Percentiles rank a stretch among this genome's conserved stretches.
These are phyloP conservation scores for Inonotus hispidus DNA, from an alignment of 1,284 basidiomycete species.

Conservation along the genomic window DNA sequence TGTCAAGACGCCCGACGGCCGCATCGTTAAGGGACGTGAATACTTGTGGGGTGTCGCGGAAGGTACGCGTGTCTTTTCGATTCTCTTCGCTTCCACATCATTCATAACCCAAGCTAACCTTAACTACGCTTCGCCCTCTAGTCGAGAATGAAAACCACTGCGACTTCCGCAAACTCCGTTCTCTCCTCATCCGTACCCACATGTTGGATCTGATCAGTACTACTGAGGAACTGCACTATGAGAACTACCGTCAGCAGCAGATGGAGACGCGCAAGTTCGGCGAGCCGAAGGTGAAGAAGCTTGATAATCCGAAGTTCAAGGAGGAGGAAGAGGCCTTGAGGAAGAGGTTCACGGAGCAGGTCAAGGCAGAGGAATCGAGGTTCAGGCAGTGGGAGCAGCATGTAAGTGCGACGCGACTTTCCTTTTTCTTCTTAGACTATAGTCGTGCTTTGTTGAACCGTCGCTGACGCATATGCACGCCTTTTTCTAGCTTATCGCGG, in stretches of 20 bases:
- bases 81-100: not conserved
- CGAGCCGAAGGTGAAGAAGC: constrained; percentile 97
- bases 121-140: constrained; percentile 27
- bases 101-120: not conserved
- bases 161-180: constrained; percentile 97
- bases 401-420: constrained; percentile 53
- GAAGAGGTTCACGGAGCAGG: constrained; percentile 99
- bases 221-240: constrained; percentile 96
- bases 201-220: constrained; percentile 98
- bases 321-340: constrained; percentile 97
- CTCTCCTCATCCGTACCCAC: constrained; percentile 94
- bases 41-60: constrained; percentile 99
- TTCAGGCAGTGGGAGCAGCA: constrained; percentile 99
- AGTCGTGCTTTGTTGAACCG: not conserved
- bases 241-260: constrained; percentile 96
- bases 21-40: constrained; percentile 93
- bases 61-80: constrained; percentile 42
- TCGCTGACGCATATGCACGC: not conserved
- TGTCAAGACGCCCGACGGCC: constrained; percentile 87
- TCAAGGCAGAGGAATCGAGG: constrained; percentile 96
- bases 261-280: constrained; percentile 99
- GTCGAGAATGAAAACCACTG: constrained; percentile 99
- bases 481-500: constrained; percentile 78
- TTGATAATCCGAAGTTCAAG: constrained; percentile 99
- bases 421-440: not conserved